These are phyloP conservation scores for Fusarium nematophilum DNA, from an alignment of 2,329 filamentous ascomycete genomes.

Conservation along the genomic window DNA sequence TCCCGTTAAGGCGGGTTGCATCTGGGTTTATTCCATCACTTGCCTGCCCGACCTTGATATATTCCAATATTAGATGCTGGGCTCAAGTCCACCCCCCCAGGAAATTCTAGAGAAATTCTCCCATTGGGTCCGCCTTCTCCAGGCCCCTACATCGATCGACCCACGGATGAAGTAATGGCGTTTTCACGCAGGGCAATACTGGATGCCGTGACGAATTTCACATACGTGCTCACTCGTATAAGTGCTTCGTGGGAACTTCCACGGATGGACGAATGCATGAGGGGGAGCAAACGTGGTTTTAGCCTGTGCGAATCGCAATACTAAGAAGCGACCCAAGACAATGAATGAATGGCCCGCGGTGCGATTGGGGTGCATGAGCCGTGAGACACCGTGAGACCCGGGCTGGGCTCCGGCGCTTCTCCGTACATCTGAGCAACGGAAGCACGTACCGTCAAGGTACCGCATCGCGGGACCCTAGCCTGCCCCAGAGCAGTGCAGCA, in stretches of 20 bases:
- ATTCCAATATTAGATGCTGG: constrained; percentile 27
- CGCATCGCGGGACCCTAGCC: constrained; percentile 19
- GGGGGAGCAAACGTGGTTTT: background rate
- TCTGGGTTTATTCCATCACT: constrained; percentile 24
- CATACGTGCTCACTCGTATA: constrained; percentile 10
- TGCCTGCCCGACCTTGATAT: constrained; percentile 3
- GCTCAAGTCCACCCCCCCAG: constrained; percentile 13
- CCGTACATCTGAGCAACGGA: constrained; percentile 10
- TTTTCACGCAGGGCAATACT: constrained; percentile 25
- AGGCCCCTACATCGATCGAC: constrained; percentile 29
- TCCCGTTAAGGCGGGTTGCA: constrained; percentile 13
- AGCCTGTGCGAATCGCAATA: background rate
- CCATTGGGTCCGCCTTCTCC: constrained; percentile 32
- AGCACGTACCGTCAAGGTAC: constrained; percentile 22
- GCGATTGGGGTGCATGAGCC: constrained; percentile 14
- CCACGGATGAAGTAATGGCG: constrained; percentile 19
- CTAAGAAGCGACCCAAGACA: background rate
- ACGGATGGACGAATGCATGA: constrained; percentile 3
- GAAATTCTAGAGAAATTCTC: constrained; percentile 27
- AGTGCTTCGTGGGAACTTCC: background rate
- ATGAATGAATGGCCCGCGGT: constrained; percentile 3
- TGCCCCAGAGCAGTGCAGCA: constrained; percentile 16
- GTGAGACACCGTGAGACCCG: constrained; percentile 18
- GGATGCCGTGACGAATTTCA: constrained; percentile 20
- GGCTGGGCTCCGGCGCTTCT: constrained; percentile 12